Evolutionary conservation across 768 basidiomycete species (phyloP).

Genomic region (Xanthoconium stramineum): DNA sequence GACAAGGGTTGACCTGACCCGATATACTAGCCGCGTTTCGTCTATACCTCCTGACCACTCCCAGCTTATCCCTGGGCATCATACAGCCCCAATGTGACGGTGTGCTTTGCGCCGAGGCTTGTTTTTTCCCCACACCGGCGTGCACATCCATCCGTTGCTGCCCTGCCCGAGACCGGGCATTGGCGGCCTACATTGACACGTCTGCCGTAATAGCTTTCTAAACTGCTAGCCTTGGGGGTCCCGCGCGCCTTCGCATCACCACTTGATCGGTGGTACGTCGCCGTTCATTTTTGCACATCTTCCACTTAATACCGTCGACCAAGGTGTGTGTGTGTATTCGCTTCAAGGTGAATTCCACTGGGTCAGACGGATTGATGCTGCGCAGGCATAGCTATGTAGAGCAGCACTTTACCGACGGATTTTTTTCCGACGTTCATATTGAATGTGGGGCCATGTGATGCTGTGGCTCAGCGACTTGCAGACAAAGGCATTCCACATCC

Average conservation of each 20-base stretch:
- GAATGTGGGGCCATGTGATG: neutral
- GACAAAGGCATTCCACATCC: neutral
- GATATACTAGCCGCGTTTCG: neutral
- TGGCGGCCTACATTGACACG: neutral
- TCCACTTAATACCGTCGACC: constrained; percentile 4
- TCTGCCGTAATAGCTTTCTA: constrained; percentile 12
- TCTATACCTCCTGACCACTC: constrained; percentile 2
- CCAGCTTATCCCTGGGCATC: neutral
- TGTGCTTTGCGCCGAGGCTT: neutral
- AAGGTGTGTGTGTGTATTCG: neutral
- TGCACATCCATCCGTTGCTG: neutral
- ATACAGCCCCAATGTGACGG: constrained; percentile 5
- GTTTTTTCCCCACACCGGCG: constrained; percentile 2
- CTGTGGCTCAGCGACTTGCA: neutral
- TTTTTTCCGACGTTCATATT: neutral
- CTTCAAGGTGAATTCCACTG: no score
- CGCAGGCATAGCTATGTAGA: no score
- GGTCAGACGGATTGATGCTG: no score
- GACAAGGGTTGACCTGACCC: neutral
- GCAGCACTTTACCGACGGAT: neutral
- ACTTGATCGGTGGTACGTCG: constrained; percentile 11
- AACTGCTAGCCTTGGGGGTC: neutral
- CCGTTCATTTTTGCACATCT: constrained; percentile 7
- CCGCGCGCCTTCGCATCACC: neutral
- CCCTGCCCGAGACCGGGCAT: constrained; percentile 1